These are phyloP conservation scores for Penicillium sp. DNA, from an alignment of 2,329 filamentous ascomycete genomes.

Conservation along the genomic window DNA sequence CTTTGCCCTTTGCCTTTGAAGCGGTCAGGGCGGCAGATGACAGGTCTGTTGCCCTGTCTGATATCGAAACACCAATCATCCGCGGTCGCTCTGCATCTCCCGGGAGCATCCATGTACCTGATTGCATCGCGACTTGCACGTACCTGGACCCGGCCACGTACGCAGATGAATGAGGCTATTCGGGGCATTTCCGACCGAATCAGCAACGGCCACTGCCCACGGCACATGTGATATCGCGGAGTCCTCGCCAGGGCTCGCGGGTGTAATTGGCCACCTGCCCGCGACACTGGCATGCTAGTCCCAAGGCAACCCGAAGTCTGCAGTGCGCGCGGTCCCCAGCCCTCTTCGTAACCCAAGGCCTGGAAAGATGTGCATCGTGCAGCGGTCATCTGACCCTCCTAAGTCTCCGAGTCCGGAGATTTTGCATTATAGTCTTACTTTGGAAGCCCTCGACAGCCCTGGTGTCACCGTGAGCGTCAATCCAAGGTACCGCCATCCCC, in stretches of 20 bases:
- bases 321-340: constrained; percentile 11
- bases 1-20: constrained; percentile 16
- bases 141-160: constrained; percentile 20
- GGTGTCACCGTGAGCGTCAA: neutral
- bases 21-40: constrained; percentile 19
- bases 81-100: constrained; percentile 4
- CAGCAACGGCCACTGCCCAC: neutral
- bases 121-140: neutral
- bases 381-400: constrained; percentile 20
- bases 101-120: constrained; percentile 22
- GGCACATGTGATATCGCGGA: constrained; percentile 1
- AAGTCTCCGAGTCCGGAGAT: constrained; percentile 14
- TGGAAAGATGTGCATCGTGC: constrained; percentile 7
- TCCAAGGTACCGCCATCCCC: neutral
- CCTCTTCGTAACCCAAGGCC: constrained; percentile 8
- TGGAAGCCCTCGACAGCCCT: neutral
- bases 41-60: constrained; percentile 8
- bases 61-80: constrained; percentile 12
- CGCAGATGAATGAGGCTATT: constrained; percentile 14
- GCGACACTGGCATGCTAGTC: neutral
- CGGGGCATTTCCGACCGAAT: constrained; percentile 5
- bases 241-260: neutral
- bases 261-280: neutral
- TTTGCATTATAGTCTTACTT: neutral
- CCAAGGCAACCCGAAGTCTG: constrained; percentile 6